Evolutionary conservation across 148 eudicot species (phyloP), one percentile per base, ranked within the genome.

Genomic region (Oxyria digyna): DNA sequence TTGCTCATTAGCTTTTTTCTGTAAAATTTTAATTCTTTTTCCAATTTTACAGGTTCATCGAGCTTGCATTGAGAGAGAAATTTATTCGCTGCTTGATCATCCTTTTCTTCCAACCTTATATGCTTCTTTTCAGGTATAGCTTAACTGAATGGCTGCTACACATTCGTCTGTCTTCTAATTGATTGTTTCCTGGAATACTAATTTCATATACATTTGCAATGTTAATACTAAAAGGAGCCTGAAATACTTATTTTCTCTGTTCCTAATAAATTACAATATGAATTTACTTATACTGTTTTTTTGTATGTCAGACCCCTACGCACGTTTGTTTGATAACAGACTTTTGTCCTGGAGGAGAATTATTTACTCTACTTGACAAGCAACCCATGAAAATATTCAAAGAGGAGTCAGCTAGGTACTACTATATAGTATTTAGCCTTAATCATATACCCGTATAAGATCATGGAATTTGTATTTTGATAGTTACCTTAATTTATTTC

Each of bases 241-340:
- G n/a, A n/a, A n/a, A n/a, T n/a, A n/a, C n/a, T n/a, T n/a, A n/a
- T n/a, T n/a, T n/a, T n/a, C n/a, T n/a, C n/a, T n/a, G n/a, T n/a
- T n/a, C n/a, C n/a, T n/a, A n/a, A n/a, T n/a, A 38, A 55, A 57
- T 40, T 37, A 59, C 20, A 40, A 29, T 55, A 64, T 23, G 66
- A 55, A 8, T 63, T 42, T 38, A 17, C 17, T 50, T 68, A 26
- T 70, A 55, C 77, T 81, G 70, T 80, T 43, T 14, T 50, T 62
- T 55, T 77, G 4, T 78, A 29, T 72, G 31, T 72, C 90, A 94
- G 98, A 94, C 98, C 52, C 74, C 92, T 21, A 88, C 96, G 49
- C 98, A 94, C 8, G 91, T 94, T 80, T 90, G 97, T 81, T 79
- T 94, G 83, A 90, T 94, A 74, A 94, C 98, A 5, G 98, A 94